Evolutionary conservation across 1,284 basidiomycete species (phyloP).

Genomic region (Rhizopogon parksii): DNA sequence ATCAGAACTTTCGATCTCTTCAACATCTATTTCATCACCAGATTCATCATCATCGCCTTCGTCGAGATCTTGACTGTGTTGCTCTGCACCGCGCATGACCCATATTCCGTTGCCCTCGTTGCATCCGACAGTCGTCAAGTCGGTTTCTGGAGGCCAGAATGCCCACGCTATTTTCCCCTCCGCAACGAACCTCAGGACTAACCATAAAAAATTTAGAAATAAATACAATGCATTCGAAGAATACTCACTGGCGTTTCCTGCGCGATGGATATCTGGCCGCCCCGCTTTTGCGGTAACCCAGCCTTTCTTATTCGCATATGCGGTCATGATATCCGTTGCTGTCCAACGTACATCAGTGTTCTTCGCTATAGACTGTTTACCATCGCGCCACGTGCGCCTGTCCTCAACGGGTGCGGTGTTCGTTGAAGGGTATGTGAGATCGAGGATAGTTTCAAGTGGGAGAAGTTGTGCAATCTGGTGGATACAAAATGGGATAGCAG

Average conservation of each 20-base stretch:
- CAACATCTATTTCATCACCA: conserved; percentile 15
- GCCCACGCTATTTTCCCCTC: conserved; percentile 79
- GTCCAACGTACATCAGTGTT: conserved; percentile 49
- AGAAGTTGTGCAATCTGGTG: conserved; percentile 63
- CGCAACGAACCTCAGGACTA: conserved; percentile 74
- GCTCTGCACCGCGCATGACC: conserved; percentile 37
- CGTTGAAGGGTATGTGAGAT: conserved; percentile 46
- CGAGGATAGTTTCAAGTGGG: conserved; percentile 71
- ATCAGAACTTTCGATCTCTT: conserved; percentile 24
- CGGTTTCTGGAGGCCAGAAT: conserved; percentile 67
- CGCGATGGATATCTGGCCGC: conserved; percentile 79
- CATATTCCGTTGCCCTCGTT: conserved; percentile 45
- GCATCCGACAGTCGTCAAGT: conserved; percentile 20
- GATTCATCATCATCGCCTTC: conserved; percentile 24
- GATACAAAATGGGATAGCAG: conserved; percentile 73
- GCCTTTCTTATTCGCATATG: conserved; percentile 70
- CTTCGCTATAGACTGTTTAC: conserved; percentile 32
- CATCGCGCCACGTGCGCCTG: conserved; percentile 67
- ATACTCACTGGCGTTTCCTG: conserved; percentile 79
- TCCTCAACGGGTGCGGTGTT: conserved; percentile 38
- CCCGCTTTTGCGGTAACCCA: conserved; percentile 89
- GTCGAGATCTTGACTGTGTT: conserved; percentile 28
- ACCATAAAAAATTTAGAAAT: background rate
- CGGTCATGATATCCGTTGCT: conserved; percentile 72
- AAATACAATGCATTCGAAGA: background rate